Evolutionary conservation across 1,284 basidiomycete genomes (phyloP), one percentile per base, ranked within the genome.

Genomic region (Gomphus bonarii): DNA sequence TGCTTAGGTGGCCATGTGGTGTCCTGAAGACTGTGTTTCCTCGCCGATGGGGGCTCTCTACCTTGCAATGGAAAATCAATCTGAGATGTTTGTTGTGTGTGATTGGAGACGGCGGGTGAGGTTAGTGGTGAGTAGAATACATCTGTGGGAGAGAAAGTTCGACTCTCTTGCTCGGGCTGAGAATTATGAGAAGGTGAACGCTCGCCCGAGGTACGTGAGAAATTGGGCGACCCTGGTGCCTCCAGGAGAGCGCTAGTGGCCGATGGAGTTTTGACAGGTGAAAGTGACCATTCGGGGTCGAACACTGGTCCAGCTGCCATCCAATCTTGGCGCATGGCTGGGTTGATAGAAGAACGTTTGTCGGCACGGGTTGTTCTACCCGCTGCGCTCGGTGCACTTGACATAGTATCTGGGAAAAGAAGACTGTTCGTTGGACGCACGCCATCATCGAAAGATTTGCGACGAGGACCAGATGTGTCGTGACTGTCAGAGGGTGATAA

Each of bases 361-460:
- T 61, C 59, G 1, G 58, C 59, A 9, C 57, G 57, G 7, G 54
- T 30, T n/a, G 59, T 58, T 14, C 40, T 59, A 18, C 60, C 61
- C 38, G 60, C 61, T 22, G 47, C 35, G 28, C 38, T 57, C 28
- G 40, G 38, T 22, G 25, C 18, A 50, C n/a, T 40, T 10, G 35
- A 40, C 4, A 20, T 20, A 3, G 16, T 4, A 22, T 50, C 38
- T 16, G 54, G 46, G 1, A 30, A 35, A 9, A 77, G 68, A n/a
- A 76, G 67, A 30, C 74, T 63, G 61, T 80, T 74, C 49, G 79
- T 68, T 7, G 78, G 77, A 25, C 76, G 75, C 20, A 78, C 70
- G 44, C 80, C 76, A 58, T 81, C 80, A 60, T 85, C 82, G 59
- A 78, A 81, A 62, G 80, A 84, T 63, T 76, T 80, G 48, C 79